phyloP scores from a whole-genome alignment of 176 grass and related monocot species.

The Carex scoparia region DNA sequence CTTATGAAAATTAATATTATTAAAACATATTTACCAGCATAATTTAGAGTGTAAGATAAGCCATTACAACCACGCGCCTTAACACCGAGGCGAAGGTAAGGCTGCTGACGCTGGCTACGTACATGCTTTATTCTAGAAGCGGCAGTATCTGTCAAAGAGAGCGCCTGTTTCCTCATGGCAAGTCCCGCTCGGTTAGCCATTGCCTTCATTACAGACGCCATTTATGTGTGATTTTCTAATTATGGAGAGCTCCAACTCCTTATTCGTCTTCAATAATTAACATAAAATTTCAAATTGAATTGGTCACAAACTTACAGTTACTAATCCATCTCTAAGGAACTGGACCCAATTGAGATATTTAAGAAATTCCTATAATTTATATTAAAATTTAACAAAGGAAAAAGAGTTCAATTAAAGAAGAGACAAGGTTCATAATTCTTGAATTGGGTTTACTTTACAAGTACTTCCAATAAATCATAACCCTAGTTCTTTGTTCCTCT shows the following conservation, averaged over 20 bases:
- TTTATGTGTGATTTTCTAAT: not conserved
- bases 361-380: not conserved
- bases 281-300: conserved; percentile 16
- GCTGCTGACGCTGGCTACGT: conserved; percentile 52
- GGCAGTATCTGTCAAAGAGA: conserved; percentile 49
- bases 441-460: too few species aligned
- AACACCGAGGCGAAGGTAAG: conserved; percentile 63
- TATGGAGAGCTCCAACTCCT: not conserved
- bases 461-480: too few species aligned
- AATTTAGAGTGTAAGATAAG: conserved; percentile 85
- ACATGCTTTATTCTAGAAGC: conserved; percentile 56
- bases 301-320: not conserved
- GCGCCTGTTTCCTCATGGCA: conserved; percentile 42
- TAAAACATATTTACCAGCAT: conserved; percentile 39
- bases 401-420: not conserved
- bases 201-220: conserved; percentile 45
- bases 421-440: not conserved
- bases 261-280: not conserved
- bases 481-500: too few species aligned
- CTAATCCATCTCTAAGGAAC: not conserved
- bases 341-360: not conserved
- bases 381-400: too few species aligned
- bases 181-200: conserved; percentile 33
- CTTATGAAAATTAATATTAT: not conserved
- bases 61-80: conserved; percentile 78